Conservation (phyloP, 805 yeast genomes). For the Zygosaccharomyces kombuchaensis region DNA sequence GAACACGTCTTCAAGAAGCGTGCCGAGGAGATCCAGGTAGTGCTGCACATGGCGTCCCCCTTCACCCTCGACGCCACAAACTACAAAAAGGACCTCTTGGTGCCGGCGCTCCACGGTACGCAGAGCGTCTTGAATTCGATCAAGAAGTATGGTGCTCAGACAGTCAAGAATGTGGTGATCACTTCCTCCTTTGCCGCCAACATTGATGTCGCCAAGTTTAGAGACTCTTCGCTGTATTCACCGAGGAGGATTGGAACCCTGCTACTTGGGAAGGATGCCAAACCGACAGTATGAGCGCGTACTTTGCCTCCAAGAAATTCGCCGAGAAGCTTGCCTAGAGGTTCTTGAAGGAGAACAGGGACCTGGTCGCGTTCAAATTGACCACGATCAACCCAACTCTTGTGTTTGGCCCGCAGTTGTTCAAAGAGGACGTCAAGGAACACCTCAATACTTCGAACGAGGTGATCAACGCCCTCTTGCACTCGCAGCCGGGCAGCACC, state of each 20-base stretch:
- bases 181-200: slow-evolving; percentile 59
- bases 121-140: slow-evolving; percentile 44
- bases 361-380: slow-evolving; percentile 36
- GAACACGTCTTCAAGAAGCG: slow-evolving; percentile 40
- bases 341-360: slow-evolving; percentile 36
- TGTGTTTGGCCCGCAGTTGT: slow-evolving; percentile 48
- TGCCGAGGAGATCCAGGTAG: slow-evolving; percentile 38
- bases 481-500: slow-evolving; percentile 14
- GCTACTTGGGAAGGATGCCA: slow-evolving; percentile 22
- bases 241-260: slow-evolving; percentile 40
- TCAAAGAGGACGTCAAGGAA: slow-evolving; percentile 36
- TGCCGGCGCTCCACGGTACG: slow-evolving; percentile 58
- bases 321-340: slow-evolving; percentile 57
- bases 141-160: slow-evolving; percentile 39
- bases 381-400: slow-evolving; percentile 40
- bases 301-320: slow-evolving; percentile 42
- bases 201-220: slow-evolving; percentile 19
- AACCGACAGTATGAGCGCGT: slow-evolving; percentile 29
- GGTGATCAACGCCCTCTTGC: slow-evolving; percentile 37
- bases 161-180: slow-evolving; percentile 45
- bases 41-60: slow-evolving; percentile 51
- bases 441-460: slow-evolving; percentile 35
- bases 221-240: slow-evolving; percentile 19
- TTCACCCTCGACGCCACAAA: slow-evolving; percentile 35
- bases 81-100: slow-evolving; percentile 46